These are phyloP conservation scores for Cladosporium phlei DNA, from an alignment of 2,329 filamentous ascomycete species.

Conservation along the genomic window DNA sequence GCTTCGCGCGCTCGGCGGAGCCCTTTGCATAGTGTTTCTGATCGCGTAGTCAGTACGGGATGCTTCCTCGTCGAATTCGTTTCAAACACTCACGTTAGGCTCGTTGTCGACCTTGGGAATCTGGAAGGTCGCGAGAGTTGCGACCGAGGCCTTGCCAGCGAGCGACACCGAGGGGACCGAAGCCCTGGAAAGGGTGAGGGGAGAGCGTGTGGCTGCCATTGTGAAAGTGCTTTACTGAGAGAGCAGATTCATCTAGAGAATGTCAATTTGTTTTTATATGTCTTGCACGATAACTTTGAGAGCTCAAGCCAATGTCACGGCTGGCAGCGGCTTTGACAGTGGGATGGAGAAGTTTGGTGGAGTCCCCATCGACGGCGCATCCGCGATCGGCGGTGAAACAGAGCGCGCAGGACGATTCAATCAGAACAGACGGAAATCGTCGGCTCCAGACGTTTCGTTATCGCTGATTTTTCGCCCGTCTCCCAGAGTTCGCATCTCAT, in stretches of 20 bases:
- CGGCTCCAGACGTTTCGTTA: constrained; percentile 6
- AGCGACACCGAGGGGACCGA: constrained; percentile 8
- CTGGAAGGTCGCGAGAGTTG: constrained; percentile 78
- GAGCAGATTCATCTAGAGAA: constrained; percentile 6
- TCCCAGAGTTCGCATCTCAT: not conserved
- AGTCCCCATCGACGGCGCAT: no score
- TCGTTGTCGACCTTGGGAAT: constrained; percentile 84
- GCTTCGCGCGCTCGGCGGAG: constrained; percentile 69
- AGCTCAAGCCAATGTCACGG: constrained; percentile 12
- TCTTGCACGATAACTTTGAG: constrained; percentile 8
- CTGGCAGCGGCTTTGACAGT: constrained; percentile 10
- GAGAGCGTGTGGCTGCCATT: constrained; percentile 11
- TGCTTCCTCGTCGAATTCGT: constrained; percentile 4
- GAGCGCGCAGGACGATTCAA: not conserved
- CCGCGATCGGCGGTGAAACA: constrained; percentile 3
- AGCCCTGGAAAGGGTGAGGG: constrained; percentile 10
- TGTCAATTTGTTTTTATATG: no score
- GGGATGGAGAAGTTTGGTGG: constrained; percentile 8
- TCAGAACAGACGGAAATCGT: constrained; percentile 2
- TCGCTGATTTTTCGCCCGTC: not conserved
- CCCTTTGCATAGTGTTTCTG: constrained; percentile 87
- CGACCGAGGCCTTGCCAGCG: constrained; percentile 18
- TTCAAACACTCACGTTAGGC: constrained; percentile 69
- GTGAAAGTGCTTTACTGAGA: not conserved
- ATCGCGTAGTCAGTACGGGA: constrained; percentile 2